A percentile compares a stretch with the other conserved stretches of the same genome.
Evolutionary conservation across 805 yeast genomes (phyloP).

Genomic region (Millerozyma acaciae): DNA sequence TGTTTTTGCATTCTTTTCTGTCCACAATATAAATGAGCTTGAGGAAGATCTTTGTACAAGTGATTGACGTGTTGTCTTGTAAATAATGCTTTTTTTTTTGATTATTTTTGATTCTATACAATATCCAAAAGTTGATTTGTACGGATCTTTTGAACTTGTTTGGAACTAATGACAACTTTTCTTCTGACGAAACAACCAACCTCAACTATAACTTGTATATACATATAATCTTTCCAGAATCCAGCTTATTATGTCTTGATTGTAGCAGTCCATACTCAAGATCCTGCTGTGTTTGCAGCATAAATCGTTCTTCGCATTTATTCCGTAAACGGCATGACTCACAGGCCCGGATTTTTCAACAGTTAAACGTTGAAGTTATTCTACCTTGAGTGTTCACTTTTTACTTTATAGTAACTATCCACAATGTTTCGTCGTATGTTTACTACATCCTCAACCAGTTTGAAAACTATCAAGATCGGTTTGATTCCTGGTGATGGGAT

Average conservation of each 20-base stretch:
- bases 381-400: no score
- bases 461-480: slow-evolving; percentile 44
- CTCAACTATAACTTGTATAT: slow-evolving; percentile 6
- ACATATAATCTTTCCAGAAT: background rate
- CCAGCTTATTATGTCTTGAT: background rate
- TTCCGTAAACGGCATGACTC: slow-evolving; percentile 7
- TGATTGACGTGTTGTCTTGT: slow-evolving; percentile 5
- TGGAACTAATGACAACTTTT: no score
- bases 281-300: slow-evolving; percentile 5
- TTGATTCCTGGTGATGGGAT: slow-evolving; percentile 98
- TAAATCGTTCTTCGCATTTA: slow-evolving; percentile 3
- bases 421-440: slow-evolving; percentile 28
- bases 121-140: no score
- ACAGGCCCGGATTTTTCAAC: background rate
- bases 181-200: no score
- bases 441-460: slow-evolving; percentile 26
- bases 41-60: no score
- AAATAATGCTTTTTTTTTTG: slow-evolving; percentile 1
- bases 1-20: background rate
- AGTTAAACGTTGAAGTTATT: background rate
- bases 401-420: no score
- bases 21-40: no score
- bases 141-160: no score
- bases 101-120: no score
- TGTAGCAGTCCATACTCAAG: no score